These are phyloP conservation scores for Ustilago curta DNA, from an alignment of 1,284 basidiomycete species.

Conservation along the genomic window DNA sequence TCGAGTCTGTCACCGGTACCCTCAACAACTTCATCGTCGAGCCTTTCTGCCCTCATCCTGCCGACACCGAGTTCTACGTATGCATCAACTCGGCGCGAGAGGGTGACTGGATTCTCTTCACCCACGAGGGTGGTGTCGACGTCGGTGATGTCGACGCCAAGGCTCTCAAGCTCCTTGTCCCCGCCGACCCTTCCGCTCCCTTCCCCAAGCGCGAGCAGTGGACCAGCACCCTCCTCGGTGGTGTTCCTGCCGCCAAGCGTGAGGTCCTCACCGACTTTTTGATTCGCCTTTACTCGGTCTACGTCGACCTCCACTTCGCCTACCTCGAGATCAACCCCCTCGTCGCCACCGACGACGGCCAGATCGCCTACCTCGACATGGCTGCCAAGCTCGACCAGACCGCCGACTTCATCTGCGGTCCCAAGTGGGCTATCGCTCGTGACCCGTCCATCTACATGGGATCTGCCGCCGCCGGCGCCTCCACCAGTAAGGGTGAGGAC, in stretches of 20 bases:
- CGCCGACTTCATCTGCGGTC: conserved; percentile 96
- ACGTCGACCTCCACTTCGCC: conserved; percentile 85
- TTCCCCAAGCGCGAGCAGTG: conserved; percentile 80
- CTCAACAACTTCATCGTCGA: conserved; percentile 98
- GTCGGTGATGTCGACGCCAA: conserved; percentile 99
- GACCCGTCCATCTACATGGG: conserved; percentile 79
- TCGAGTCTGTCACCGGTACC: conserved; percentile 91
- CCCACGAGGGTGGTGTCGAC: conserved; percentile 98
- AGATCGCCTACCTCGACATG: conserved; percentile 98
- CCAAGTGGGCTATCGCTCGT: conserved; percentile 98
- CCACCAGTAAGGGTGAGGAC: conserved; percentile 66
- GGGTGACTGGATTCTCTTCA: conserved; percentile 97
- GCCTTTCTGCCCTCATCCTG: conserved; percentile 95
- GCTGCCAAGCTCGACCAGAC: conserved; percentile 98
- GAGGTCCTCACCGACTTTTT: conserved; percentile 78
- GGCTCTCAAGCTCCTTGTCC: conserved; percentile 86
- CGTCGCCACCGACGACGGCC: conserved; percentile 87
- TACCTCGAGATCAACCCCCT: conserved; percentile 99
- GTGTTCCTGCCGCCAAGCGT: conserved; percentile 61
- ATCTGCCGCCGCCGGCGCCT: conserved; percentile 72
- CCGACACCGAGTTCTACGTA: conserved; percentile 96
- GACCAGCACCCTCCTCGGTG: conserved; percentile 59
- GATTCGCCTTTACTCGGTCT: conserved; percentile 93
- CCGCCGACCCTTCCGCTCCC: conserved; percentile 82
- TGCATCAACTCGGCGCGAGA: conserved; percentile 96